Evolutionary conservation across 2,329 filamentous ascomycete species (phyloP).

Genomic region (Hymenotorrendiella dingleyae): DNA sequence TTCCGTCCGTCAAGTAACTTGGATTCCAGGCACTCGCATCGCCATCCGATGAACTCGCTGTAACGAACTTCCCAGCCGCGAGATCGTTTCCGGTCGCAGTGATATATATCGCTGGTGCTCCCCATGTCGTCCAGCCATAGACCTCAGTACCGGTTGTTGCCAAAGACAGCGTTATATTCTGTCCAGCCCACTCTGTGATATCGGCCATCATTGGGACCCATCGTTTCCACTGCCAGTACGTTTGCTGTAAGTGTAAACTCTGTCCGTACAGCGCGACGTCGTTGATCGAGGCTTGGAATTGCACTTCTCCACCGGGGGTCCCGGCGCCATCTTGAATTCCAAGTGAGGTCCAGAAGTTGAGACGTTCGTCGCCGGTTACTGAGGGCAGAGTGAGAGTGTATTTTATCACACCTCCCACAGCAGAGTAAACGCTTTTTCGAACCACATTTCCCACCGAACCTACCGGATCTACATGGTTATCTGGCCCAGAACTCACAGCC

Average conservation of each 20-base stretch:
- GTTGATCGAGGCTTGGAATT: slow-evolving; percentile 12
- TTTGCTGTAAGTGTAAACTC: slow-evolving; percentile 8
- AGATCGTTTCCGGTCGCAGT: slow-evolving; percentile 8
- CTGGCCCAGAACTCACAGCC: slow-evolving; percentile 5
- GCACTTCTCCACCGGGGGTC: slow-evolving; percentile 8
- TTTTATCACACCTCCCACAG: slow-evolving; percentile 9
- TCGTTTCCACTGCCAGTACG: slow-evolving; percentile 14
- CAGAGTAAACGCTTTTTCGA: slow-evolving; percentile 12
- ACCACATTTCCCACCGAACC: slow-evolving; percentile 11
- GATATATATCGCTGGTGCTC: slow-evolving; percentile 11
- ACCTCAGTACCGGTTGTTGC: slow-evolving; percentile 8
- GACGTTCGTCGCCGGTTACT: slow-evolving; percentile 6
- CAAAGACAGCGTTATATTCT: slow-evolving; percentile 7
- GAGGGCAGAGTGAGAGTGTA: slow-evolving; percentile 8
- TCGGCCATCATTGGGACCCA: slow-evolving; percentile 15
- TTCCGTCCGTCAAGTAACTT: slow-evolving; percentile 7
- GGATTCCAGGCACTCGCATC: neutral
- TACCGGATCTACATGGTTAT: slow-evolving; percentile 11
- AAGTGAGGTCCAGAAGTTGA: slow-evolving; percentile 16
- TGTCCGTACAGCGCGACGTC: slow-evolving; percentile 9
- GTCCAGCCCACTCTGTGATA: slow-evolving; percentile 12
- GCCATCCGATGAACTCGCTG: slow-evolving; percentile 9
- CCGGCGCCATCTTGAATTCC: slow-evolving; percentile 16
- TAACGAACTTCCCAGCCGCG: slow-evolving; percentile 4
- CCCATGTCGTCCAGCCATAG: slow-evolving; percentile 16